Percentiles rank a stretch among this genome's conserved stretches.
Evolutionary conservation across 306 rosid genomes (phyloP).

Genomic region (Quillaja saponaria): DNA sequence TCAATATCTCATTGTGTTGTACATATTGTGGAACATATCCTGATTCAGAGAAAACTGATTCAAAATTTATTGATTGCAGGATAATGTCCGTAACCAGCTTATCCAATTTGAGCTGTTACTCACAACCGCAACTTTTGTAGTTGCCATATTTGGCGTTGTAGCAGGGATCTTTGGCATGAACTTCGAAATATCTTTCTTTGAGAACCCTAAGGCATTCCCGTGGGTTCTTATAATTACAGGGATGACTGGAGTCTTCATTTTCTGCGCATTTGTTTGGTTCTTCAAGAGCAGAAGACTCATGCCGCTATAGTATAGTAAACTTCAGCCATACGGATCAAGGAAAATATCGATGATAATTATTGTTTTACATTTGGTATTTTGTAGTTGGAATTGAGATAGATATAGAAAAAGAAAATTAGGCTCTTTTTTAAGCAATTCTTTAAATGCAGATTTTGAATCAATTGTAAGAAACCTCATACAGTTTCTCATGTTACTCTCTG

Average conservation of each 20-base stretch:
- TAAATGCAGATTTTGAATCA: constrained; percentile 34
- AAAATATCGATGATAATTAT: constrained; percentile 5
- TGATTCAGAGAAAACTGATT: constrained; percentile 1
- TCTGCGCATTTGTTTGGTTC: constrained; percentile 88
- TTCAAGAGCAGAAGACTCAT: constrained; percentile 93
- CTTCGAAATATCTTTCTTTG: constrained; percentile 62
- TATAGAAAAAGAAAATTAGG: constrained; percentile 22
- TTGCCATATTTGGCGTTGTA: constrained; percentile 94
- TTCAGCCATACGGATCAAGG: constrained; percentile 22
- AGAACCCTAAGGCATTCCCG: constrained; percentile 65
- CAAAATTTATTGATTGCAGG: constrained; percentile 48
- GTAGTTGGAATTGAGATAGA: constrained; percentile 12
- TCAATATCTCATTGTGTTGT: constrained; percentile 7
- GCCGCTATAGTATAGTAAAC: constrained; percentile 67
- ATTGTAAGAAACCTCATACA: constrained; percentile 21
- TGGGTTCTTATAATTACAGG: constrained; percentile 92
- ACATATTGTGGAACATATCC: constrained; percentile 5
- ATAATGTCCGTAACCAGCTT: constrained; percentile 95
- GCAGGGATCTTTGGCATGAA: constrained; percentile 98
- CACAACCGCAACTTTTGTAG: constrained; percentile 95
- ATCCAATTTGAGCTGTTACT: constrained; percentile 95
- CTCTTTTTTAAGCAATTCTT: constrained; percentile 40
- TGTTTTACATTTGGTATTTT: constrained; percentile 12
- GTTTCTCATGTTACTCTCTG: constrained; percentile 18
- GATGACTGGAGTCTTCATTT: constrained; percentile 64